Base-by-base conservation (phyloP, 371 early-diverging fungal species). In the Mycotypha africana region DNA sequence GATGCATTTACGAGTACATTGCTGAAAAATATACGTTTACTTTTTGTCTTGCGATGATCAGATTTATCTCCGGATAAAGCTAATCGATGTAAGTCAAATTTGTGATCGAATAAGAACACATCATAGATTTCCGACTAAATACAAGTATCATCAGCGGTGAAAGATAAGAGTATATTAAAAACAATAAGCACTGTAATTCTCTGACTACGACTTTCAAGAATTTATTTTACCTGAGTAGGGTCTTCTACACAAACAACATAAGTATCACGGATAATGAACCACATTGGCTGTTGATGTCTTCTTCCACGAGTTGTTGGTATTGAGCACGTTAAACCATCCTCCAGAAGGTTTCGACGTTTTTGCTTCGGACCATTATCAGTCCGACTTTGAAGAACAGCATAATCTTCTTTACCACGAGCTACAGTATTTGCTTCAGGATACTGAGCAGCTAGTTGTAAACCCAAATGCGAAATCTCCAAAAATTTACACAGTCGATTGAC, bases 331-430 rank as follows among this genome's bases (percentile, higher is more conserved):
- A 55, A 19, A 4, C 45, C 47, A 36, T 53, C 50, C 34, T 55
- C 26, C 2, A 54, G 19, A 4, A 33, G 39, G 3, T 34, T 25
- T n/a, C n/a, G n/a, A 6, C 50, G 46, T 5, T 26, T 24, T 12
- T 53, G 48, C 6, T 50, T 49, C 0, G 64, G 60, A 10, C 47
- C 51, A 7, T 47, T 49, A 11, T 64, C 61, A 1, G 58, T 60
- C 39, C 60, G 49, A 4, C 51, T 42, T 11, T 52, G 56, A n/a
- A 63, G 56, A 1, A 50, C 68, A 41, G 78, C 43, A 46, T 61
- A 71, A 9, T 78, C 77, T 53, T 83, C 83, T 47, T 81, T 82
- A 16, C 79, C 79, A 61, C 83, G 81, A 49, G 66, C 64, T 0
- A 72, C 68, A 0, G 30, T 5, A 17, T 62, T 46, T n/a, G n/a